phyloP scores from a whole-genome alignment of 2,329 filamentous ascomycete genomes.

The Aspergillus jensenii region DNA sequence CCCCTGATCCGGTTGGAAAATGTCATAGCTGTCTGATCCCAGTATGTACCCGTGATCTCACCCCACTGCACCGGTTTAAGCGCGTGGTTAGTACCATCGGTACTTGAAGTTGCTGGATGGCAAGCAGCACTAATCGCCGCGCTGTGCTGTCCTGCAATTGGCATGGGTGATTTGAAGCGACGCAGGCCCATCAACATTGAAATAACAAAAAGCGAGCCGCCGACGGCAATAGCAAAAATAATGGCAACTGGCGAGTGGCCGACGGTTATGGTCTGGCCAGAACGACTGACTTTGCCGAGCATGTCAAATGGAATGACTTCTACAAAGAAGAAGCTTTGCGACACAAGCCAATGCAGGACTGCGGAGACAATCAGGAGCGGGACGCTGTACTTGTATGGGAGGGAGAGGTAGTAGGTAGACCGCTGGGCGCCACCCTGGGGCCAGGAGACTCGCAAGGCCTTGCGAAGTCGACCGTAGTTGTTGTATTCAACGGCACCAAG shows the following conservation, averaged over 20 bases:
- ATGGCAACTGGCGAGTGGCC: background rate
- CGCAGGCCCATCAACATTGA: background rate
- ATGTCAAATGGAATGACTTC: conserved; percentile 21
- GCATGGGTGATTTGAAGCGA: conserved; percentile 24
- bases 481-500: conserved; percentile 34
- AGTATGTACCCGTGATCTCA: background rate
- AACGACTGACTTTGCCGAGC: background rate
- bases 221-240: background rate
- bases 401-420: conserved; percentile 45
- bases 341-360: conserved; percentile 49
- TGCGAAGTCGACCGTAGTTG: conserved; percentile 36
- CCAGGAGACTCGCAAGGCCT: conserved; percentile 44
- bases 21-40: too few relatives aligned
- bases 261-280: background rate
- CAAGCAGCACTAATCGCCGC: background rate
- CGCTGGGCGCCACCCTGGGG: conserved; percentile 34
- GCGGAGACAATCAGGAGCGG: conserved; percentile 35
- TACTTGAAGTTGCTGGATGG: background rate
- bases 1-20: too few relatives aligned
- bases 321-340: conserved; percentile 46
- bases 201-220: background rate
- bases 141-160: conserved; percentile 21
- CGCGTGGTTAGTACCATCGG: background rate
- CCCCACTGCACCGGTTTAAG: background rate
- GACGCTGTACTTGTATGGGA: conserved; percentile 37